Base-by-base conservation (phyloP, 1,139 yeast genomes). In the Kurtzmaniella quercitrusa region DNA sequence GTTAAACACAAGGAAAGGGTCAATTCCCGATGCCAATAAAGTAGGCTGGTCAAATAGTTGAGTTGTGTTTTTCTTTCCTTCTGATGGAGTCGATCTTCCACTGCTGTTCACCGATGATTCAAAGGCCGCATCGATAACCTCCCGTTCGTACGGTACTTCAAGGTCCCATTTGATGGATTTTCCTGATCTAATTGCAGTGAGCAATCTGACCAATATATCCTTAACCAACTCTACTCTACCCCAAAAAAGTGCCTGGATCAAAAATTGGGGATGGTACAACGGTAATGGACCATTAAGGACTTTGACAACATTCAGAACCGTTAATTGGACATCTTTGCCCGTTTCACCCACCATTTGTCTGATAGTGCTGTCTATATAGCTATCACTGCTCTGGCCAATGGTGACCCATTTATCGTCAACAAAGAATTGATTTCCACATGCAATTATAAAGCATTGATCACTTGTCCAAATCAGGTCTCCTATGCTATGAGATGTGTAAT, bases 381-480 rank as follows among this genome's bases (percentile, higher is more conserved):
- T 54, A 41, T 58, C 58, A 18, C 53, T 50, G 3, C 62, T 53
- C 1, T 60, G 54, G 1, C 67, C 72, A 38, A 73, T 48, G 41
- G 60, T 58, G 12, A 73, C 63, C 72, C 77, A 66, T 53, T 85
- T 82, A 57, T 89, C 95, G 48, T 86, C 88, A 42, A 90, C 75
- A 55, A 86, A 89, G 41, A 91, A 74, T 59, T 90, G 97, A 59
- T 91, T 91, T 1, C 98, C 97, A 17, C 94, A 75, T 4, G 94
- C 97, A 46, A 88, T 79, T 1, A 88, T 91, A 48, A 90, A 72
- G 29, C 81, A 77, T 1, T 95, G 96, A 52, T 83, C 81, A 44
- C 77, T 74, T 46, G 91, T 67, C 97, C 97, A 91, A 9, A 86
- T 73, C 34, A 94, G 85, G 59, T 91, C 97, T 4, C 96, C 96